Conservation (phyloP, 345 rosid genomes). For the Chamaenerion angustifolium region DNA sequence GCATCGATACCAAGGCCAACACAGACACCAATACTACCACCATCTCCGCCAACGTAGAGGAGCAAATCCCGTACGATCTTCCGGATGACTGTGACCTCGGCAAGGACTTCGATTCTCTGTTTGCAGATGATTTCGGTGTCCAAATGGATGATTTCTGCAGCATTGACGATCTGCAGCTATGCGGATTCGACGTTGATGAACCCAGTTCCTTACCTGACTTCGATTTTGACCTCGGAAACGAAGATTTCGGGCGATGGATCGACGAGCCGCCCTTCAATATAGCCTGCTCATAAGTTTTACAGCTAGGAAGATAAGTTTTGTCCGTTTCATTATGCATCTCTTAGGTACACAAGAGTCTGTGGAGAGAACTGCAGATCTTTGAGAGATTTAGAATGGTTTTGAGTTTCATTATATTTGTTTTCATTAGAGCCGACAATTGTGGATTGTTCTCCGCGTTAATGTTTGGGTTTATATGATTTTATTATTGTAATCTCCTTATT, state of each 20-base stretch:
- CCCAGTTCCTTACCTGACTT: conserved; percentile 66
- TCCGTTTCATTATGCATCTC: no score
- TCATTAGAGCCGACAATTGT: no score
- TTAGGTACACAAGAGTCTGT: no score
- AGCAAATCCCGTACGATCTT: conserved; percentile 24
- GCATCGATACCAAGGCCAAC: conserved; percentile 35
- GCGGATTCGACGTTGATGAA: conserved; percentile 29
- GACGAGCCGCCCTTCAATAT: conserved; percentile 22
- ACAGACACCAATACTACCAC: conserved; percentile 45
- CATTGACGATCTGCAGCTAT: conserved; percentile 36
- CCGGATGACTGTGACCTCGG: conserved; percentile 29
- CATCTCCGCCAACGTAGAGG: conserved; percentile 33
- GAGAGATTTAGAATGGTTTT: no score
- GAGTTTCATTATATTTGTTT: no score
- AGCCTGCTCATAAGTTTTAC: conserved; percentile 78
- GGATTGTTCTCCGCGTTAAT: no score
- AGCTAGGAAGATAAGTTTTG: conserved; percentile 24
- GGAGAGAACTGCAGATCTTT: no score
- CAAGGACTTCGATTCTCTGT: conserved; percentile 24
- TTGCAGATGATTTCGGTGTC: conserved; percentile 34
- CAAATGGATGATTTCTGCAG: conserved; percentile 36
- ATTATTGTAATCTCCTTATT: no score
- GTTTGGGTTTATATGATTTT: no score
- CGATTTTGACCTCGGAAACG: conserved; percentile 36
- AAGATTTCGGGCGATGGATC: conserved; percentile 23